These are phyloP conservation scores for Paecilomyces formosus DNA, from an alignment of 2,329 filamentous ascomycete genomes.

Conservation along the genomic window DNA sequence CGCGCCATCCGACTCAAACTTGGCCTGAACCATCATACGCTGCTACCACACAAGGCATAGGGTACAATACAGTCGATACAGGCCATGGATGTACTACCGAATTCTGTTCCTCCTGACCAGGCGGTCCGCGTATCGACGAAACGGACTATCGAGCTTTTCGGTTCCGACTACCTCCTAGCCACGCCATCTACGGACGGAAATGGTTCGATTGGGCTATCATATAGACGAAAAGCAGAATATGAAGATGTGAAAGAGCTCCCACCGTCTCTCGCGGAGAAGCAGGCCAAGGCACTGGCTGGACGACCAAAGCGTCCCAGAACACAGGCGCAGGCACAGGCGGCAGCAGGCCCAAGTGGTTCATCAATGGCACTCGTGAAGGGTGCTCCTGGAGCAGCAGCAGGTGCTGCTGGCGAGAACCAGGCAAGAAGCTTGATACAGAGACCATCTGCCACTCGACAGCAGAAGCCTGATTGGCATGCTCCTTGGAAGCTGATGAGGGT, in stretches of 20 bases:
- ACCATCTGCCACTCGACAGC: slow-evolving; percentile 54
- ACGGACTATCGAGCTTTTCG: slow-evolving; percentile 41
- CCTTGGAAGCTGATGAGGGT: slow-evolving; percentile 99
- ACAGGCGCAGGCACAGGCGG: slow-evolving; percentile 42
- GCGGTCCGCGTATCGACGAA: slow-evolving; percentile 37
- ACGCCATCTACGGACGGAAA: slow-evolving; percentile 35
- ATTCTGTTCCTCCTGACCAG: slow-evolving; percentile 23
- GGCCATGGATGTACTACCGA: slow-evolving; percentile 23
- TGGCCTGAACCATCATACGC: not conserved
- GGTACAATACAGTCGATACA: not conserved
- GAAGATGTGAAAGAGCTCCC: slow-evolving; percentile 69
- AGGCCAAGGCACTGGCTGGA: slow-evolving; percentile 58
- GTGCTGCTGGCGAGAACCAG: slow-evolving; percentile 36
- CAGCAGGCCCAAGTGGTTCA: slow-evolving; percentile 42
- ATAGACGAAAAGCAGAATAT: slow-evolving; percentile 58
- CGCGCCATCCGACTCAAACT: not conserved
- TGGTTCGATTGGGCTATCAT: slow-evolving; percentile 37
- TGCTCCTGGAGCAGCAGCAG: slow-evolving; percentile 18
- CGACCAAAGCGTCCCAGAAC: slow-evolving; percentile 56
- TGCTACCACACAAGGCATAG: not conserved
- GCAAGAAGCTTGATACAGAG: slow-evolving; percentile 56
- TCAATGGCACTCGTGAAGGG: slow-evolving; percentile 51
- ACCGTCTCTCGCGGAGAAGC: slow-evolving; percentile 68
- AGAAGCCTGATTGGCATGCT: slow-evolving; percentile 89
- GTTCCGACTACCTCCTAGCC: slow-evolving; percentile 38